Percentiles rank a stretch among this genome's conserved stretches.
Evolutionary conservation across 2,329 filamentous ascomycete genomes (phyloP).

Genomic region (Verticillium tricorpus): DNA sequence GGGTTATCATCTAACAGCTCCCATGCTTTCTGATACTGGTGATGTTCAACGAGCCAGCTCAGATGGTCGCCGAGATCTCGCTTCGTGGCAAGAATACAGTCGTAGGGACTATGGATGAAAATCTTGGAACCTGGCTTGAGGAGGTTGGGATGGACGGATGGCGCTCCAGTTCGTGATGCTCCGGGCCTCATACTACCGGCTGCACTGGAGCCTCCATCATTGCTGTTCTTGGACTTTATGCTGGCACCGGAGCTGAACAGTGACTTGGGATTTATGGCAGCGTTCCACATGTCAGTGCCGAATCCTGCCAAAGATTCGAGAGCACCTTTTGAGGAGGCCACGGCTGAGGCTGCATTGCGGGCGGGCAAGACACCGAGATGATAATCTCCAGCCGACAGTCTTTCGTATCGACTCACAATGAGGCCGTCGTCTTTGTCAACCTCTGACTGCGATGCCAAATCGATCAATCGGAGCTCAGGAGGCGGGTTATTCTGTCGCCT

Average conservation of each 20-base stretch:
- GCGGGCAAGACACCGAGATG: slow-evolving; percentile 82
- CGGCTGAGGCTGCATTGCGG: slow-evolving; percentile 58
- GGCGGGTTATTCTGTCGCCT: slow-evolving; percentile 75
- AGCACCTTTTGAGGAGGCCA: slow-evolving; percentile 63
- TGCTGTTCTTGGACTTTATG: slow-evolving; percentile 57
- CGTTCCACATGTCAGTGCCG: slow-evolving; percentile 81
- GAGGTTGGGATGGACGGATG: slow-evolving; percentile 45
- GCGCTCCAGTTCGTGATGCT: slow-evolving; percentile 2
- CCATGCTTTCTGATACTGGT: slow-evolving; percentile 83
- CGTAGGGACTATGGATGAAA: slow-evolving; percentile 94
- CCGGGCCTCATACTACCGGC: slow-evolving; percentile 24
- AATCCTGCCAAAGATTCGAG: slow-evolving; percentile 71
- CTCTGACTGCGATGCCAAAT: slow-evolving; percentile 81
- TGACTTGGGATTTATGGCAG: slow-evolving; percentile 78
- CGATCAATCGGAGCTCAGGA: slow-evolving; percentile 87
- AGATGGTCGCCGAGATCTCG: slow-evolving; percentile 83
- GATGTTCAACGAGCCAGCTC: slow-evolving; percentile 76
- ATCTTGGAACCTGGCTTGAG: slow-evolving; percentile 62
- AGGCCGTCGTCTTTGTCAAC: slow-evolving; percentile 86
- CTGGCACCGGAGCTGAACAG: slow-evolving; percentile 87
- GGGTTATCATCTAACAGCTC: slow-evolving; percentile 84
- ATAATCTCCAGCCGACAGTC: slow-evolving; percentile 83
- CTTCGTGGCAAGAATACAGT: slow-evolving; percentile 89
- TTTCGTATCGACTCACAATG: slow-evolving; percentile 80
- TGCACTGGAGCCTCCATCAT: slow-evolving; percentile 50